Conservation (phyloP, 208 protist species). For the Strigomonas galati region DNA sequence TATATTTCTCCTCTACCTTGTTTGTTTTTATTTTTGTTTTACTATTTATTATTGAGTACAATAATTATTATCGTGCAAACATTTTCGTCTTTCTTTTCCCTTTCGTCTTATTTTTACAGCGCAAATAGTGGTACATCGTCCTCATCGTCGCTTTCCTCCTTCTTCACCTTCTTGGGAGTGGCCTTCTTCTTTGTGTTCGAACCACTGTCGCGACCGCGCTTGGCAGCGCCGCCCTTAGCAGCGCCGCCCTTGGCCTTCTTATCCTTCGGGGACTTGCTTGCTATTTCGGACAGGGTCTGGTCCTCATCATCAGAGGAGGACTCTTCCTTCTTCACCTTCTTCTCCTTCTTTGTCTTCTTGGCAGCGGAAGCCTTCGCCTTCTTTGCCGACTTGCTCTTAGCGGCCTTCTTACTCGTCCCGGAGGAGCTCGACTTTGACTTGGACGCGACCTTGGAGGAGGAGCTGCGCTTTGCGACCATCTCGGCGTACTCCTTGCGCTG, state of each 20-base stretch:
- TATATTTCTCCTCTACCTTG: neutral
- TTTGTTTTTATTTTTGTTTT: neutral
- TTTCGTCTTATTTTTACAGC: conserved; percentile 22
- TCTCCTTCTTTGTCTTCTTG: conserved; percentile 42
- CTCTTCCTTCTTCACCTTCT: conserved; percentile 21
- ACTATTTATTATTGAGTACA: neutral
- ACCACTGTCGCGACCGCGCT: neutral
- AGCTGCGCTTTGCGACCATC: conserved; percentile 61
- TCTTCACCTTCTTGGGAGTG: conserved; percentile 31
- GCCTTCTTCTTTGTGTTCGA: conserved; percentile 33
- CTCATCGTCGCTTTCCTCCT: conserved; percentile 48
- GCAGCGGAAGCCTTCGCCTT: conserved; percentile 23
- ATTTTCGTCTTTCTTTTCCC: conserved; percentile 2
- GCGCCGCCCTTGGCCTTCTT: conserved; percentile 17
- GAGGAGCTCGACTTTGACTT: conserved; percentile 30
- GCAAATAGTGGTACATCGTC: conserved; percentile 65
- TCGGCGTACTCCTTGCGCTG: conserved; percentile 86
- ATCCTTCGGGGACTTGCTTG: conserved; percentile 24
- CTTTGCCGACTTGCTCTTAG: conserved; percentile 30
- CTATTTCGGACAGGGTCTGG: too few relatives aligned
- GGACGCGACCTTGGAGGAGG: conserved; percentile 29
- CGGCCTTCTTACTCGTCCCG: conserved; percentile 32
- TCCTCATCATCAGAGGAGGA: too few relatives aligned
- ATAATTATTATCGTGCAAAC: neutral
- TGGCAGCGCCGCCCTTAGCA: neutral